phyloP scores from a whole-genome alignment of 176 grass and related monocot genomes.

The Ananas comosus region DNA sequence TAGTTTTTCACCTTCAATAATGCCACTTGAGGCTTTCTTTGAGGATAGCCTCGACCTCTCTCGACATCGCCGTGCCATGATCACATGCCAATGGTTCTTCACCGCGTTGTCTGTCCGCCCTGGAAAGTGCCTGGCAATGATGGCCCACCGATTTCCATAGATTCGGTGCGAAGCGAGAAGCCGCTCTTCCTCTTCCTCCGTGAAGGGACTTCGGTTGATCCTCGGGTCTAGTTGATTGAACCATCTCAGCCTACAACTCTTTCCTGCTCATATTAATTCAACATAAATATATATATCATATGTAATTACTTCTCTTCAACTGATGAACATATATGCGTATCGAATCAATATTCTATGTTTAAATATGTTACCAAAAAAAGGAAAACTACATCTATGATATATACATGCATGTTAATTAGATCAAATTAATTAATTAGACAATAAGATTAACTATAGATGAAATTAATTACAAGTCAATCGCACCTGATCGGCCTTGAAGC shows the following conservation, averaged over 20 bases:
- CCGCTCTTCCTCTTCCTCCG: constrained; percentile 75
- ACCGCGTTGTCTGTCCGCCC: constrained; percentile 97
- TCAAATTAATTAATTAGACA: no score
- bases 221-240: constrained; percentile 92
- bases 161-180: constrained; percentile 70
- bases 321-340: no score
- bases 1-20: neutral
- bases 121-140: constrained; percentile 86
- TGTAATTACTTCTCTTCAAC: neutral
- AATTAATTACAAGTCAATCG: neutral
- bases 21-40: neutral
- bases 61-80: constrained; percentile 67
- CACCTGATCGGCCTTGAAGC: constrained; percentile 92
- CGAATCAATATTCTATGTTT: no score
- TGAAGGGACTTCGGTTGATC: constrained; percentile 82
- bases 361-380: no score
- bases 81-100: constrained; percentile 99
- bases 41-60: constrained; percentile 34
- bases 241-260: constrained; percentile 96
- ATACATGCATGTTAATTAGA: no score
- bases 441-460: no score
- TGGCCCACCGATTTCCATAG: constrained; percentile 81
- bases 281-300: neutral
- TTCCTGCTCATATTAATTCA: constrained; percentile 32
- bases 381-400: no score